These are phyloP conservation scores for Mrakia frigida DNA, from an alignment of 768 basidiomycete species.

Conservation along the genomic window DNA sequence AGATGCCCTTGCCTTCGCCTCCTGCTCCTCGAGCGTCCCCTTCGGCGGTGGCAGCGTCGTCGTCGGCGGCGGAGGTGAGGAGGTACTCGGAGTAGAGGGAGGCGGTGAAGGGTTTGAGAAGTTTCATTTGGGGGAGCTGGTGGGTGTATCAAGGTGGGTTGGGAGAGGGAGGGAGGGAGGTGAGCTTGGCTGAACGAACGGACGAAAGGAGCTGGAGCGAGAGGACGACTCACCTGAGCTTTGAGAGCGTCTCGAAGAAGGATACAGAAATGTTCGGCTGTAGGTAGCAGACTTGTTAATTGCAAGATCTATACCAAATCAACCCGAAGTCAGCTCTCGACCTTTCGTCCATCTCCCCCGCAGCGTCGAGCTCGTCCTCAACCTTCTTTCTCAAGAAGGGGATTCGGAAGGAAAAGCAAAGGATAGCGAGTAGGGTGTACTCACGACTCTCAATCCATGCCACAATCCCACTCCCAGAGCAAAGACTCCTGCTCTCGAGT, in stretches of 20 bases:
- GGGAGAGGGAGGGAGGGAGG: background rate
- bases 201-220: background rate
- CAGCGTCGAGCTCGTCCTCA: background rate
- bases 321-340: background rate
- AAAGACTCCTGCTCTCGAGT: constrained; percentile 88
- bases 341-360: background rate
- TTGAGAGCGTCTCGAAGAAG: constrained; percentile 84
- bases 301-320: constrained; percentile 59
- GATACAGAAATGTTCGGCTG: constrained; percentile 87
- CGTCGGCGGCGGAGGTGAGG: constrained; percentile 48
- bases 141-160: too few species aligned
- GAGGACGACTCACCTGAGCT: constrained; percentile 52
- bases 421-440: background rate
- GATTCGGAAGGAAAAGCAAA: too few species aligned
- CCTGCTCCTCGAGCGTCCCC: constrained; percentile 46
- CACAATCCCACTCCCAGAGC: constrained; percentile 90
- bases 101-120: constrained; percentile 80
- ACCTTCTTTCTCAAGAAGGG: background rate
- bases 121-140: constrained; percentile 80
- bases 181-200: too few species aligned
- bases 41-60: constrained; percentile 33
- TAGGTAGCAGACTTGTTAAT: constrained; percentile 84
- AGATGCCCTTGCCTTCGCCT: constrained; percentile 42
- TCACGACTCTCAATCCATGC: constrained; percentile 91
- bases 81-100: constrained; percentile 94